Evolutionary conservation across 106 monocot genomes (phyloP).

Genomic region (Hemerocallis citrina): DNA sequence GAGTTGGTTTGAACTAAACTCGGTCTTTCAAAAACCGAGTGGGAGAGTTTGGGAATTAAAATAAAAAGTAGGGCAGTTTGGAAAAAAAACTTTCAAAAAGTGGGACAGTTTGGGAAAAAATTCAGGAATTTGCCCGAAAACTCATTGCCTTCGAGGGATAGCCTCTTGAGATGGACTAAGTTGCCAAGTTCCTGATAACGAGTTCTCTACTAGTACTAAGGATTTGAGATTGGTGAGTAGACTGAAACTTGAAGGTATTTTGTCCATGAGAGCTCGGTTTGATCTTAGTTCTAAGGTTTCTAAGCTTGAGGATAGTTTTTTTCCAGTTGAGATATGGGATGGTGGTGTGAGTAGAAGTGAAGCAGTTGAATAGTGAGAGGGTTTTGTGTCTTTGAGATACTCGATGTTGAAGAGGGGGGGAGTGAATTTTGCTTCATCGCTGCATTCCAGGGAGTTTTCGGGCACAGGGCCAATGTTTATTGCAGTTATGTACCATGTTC

Average conservation of each 20-base stretch:
- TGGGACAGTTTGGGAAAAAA: no score
- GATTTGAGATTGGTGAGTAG: conserved; percentile 49
- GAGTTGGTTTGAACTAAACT: no score
- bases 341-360: conserved; percentile 27
- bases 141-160: conserved; percentile 42
- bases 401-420: conserved; percentile 46
- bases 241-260: conserved; percentile 33
- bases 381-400: conserved; percentile 49
- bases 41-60: no score
- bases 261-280: conserved; percentile 42
- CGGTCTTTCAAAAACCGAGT: no score
- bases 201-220: conserved; percentile 59
- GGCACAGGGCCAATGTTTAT: conserved; percentile 65
- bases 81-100: no score
- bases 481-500: conserved; percentile 58
- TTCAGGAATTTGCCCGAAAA: conserved; percentile 51
- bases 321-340: conserved; percentile 55
- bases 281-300: conserved; percentile 79
- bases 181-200: conserved; percentile 39
- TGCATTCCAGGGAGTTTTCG: conserved; percentile 80
- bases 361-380: conserved; percentile 67
- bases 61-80: no score
- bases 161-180: conserved; percentile 27
- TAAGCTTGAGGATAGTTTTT: conserved; percentile 37
- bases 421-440: conserved; percentile 35